These are phyloP conservation scores for Fusarium sp. DNA, from an alignment of 2,329 filamentous ascomycete genomes.

Conservation along the genomic window DNA sequence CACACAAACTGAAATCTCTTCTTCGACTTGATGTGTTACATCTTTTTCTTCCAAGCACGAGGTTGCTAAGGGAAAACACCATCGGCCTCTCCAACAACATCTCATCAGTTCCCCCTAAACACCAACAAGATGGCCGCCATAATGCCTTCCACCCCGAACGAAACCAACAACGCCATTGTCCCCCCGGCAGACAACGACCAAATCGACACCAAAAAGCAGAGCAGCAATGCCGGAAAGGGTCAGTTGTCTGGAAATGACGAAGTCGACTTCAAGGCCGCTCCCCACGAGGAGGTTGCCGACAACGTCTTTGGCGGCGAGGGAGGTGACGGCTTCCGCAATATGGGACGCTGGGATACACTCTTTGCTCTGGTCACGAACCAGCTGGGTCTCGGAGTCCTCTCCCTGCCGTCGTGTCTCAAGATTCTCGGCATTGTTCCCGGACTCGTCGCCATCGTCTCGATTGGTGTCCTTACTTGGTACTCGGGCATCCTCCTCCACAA, in stretches of 20 bases:
- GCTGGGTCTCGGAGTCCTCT: conserved; percentile 29
- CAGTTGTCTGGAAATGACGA: not conserved
- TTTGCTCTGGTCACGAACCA: conserved; percentile 33
- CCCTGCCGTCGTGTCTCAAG: conserved; percentile 73
- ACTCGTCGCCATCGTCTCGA: conserved; percentile 72
- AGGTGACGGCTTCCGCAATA: conserved; percentile 25
- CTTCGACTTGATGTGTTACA: not conserved
- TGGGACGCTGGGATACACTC: conserved; percentile 26
- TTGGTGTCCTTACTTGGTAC: conserved; percentile 72
- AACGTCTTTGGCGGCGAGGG: conserved; percentile 13
- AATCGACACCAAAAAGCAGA: not conserved
- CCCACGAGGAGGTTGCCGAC: not conserved
- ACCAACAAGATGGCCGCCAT: not conserved
- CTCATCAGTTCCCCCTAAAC: not conserved
- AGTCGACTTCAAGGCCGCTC: conserved; percentile 1
- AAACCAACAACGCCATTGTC: not conserved
- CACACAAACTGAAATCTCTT: not conserved
- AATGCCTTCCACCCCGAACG: not conserved
- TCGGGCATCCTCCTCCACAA: conserved; percentile 61
- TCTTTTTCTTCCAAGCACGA: not conserved
- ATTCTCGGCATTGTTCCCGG: conserved; percentile 74
- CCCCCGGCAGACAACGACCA: not conserved
- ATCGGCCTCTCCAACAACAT: not conserved
- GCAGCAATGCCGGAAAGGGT: not conserved
- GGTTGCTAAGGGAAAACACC: not conserved